A percentile compares a stretch with the other conserved stretches of the same genome.
These are phyloP conservation scores for Rubia peregrina DNA, from an alignment of 305 asterid species.

Conservation along the genomic window DNA sequence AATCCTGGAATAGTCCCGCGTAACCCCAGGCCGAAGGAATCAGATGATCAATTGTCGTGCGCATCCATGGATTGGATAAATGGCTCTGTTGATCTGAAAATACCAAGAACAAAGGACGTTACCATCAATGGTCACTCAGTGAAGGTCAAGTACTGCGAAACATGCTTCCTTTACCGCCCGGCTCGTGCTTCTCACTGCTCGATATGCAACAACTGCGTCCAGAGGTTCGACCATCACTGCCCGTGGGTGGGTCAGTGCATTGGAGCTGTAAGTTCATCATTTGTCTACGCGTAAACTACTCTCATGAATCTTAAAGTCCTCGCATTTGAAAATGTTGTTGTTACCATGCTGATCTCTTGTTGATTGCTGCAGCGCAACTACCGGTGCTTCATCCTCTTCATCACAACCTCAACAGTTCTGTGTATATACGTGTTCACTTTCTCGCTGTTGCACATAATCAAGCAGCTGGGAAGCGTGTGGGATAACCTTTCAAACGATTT, in stretches of 20 bases:
- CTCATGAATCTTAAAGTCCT: background rate
- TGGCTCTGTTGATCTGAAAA: conserved; percentile 37
- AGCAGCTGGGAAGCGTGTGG: conserved; percentile 50
- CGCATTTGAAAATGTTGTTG: conserved; percentile 10
- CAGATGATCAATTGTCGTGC: conserved; percentile 27
- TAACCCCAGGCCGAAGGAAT: conserved; percentile 52
- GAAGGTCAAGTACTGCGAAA: conserved; percentile 77
- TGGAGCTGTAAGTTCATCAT: conserved; percentile 48
- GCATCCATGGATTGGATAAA: conserved; percentile 55
- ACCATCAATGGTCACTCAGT: conserved; percentile 54
- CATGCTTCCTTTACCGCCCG: conserved; percentile 82
- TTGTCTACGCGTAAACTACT: too few species aligned
- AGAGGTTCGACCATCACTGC: conserved; percentile 95
- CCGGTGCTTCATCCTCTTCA: conserved; percentile 67
- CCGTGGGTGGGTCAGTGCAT: conserved; percentile 98
- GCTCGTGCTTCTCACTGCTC: conserved; percentile 98
- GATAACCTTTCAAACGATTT: conserved; percentile 48
- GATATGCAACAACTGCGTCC: conserved; percentile 87
- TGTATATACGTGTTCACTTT: conserved; percentile 79
- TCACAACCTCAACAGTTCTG: conserved; percentile 62
- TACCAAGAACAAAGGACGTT: conserved; percentile 69
- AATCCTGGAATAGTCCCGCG: conserved; percentile 84
- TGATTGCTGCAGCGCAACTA: conserved; percentile 79
- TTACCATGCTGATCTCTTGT: too few species aligned
- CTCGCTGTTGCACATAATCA: conserved; percentile 54